Conservation (phyloP, 2,329 filamentous ascomycete species). For the Colletotrichum lentis region DNA sequence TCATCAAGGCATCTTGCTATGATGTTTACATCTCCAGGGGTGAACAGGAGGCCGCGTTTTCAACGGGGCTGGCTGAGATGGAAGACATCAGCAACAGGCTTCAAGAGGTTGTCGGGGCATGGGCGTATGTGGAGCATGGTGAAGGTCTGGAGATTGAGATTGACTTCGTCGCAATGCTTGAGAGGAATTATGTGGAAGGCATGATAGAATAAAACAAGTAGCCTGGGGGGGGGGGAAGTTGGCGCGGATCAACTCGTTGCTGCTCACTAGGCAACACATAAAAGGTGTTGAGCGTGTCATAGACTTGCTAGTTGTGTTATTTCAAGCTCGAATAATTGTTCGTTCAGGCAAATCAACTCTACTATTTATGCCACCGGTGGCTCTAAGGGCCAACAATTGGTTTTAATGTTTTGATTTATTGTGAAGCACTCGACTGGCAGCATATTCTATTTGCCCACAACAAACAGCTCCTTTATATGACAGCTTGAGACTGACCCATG, state of each 20-base stretch:
- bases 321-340: not conserved
- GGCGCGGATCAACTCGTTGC: not conserved
- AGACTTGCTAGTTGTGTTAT: not conserved
- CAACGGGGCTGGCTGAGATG: constrained; percentile 15
- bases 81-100: constrained; percentile 21
- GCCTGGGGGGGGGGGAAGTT: not conserved
- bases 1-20: not conserved
- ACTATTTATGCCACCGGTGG: too few relatives aligned
- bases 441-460: too few relatives aligned
- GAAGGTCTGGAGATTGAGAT: constrained; percentile 25
- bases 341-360: too few relatives aligned
- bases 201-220: not conserved
- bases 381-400: too few relatives aligned
- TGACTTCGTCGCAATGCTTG: constrained; percentile 32
- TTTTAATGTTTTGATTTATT: too few relatives aligned
- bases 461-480: too few relatives aligned
- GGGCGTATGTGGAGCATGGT: constrained; percentile 17
- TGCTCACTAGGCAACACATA: not conserved
- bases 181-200: constrained; percentile 3
- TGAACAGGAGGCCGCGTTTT: constrained; percentile 18
- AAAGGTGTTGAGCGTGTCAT: not conserved
- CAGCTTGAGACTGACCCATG: too few relatives aligned
- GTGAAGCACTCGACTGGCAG: too few relatives aligned
- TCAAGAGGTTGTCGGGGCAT: constrained; percentile 22
- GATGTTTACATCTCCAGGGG: constrained; percentile 30